These are phyloP conservation scores for Colletotrichum navitas DNA, from an alignment of 2,329 filamentous ascomycete species.

Conservation along the genomic window DNA sequence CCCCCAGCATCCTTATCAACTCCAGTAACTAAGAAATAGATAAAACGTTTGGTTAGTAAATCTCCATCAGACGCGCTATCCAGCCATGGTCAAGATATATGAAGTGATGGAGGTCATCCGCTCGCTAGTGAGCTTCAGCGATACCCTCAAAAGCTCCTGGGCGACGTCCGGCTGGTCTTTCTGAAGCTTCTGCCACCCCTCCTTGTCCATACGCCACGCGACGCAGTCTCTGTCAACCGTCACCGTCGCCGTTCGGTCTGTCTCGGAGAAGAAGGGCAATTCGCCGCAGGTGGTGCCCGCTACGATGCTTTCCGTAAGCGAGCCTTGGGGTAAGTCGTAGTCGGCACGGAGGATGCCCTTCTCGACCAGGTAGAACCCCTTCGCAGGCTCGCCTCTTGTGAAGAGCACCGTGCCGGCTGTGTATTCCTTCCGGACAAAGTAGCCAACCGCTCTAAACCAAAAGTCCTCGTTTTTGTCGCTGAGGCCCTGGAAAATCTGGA, in stretches of 20 bases:
- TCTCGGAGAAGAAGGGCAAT: constrained; percentile 95
- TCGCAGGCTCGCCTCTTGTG: constrained; percentile 78
- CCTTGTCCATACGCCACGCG: constrained; percentile 82
- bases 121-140: constrained; percentile 94
- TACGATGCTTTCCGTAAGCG: constrained; percentile 90
- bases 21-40: constrained; percentile 1
- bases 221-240: constrained; percentile 85
- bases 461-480: constrained; percentile 92
- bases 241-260: constrained; percentile 87
- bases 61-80: constrained; percentile 48
- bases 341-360: constrained; percentile 89
- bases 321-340: constrained; percentile 90
- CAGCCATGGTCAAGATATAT: constrained; percentile 65
- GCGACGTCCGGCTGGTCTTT: constrained; percentile 81
- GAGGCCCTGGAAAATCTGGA: constrained; percentile 94
- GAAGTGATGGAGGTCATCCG: constrained; percentile 81
- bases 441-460: constrained; percentile 85
- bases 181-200: constrained; percentile 80
- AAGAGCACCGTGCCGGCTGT: constrained; percentile 80
- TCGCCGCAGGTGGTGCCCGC: constrained; percentile 96
- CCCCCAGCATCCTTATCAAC: constrained; percentile 23
- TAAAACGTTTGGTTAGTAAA: not conserved
- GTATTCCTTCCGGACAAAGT: constrained; percentile 79
- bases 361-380: constrained; percentile 92
- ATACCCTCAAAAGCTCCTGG: constrained; percentile 84